Evolutionary conservation across 192 early-diverging fungal genomes (phyloP), one percentile per base, ranked within the genome.

Genomic region (Dispira simplex): DNA sequence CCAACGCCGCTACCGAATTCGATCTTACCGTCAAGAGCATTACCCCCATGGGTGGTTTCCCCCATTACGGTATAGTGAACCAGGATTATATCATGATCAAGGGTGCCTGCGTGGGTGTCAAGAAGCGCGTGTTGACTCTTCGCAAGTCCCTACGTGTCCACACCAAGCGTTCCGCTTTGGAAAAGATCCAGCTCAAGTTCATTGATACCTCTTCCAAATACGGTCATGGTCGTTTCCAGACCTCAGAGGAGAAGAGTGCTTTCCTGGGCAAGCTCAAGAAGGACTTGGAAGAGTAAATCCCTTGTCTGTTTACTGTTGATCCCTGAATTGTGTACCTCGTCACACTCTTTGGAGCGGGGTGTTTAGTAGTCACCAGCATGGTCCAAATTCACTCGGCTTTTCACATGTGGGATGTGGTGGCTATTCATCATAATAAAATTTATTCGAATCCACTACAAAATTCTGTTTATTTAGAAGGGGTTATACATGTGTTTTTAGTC

Each of bases 181-280:
- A 99, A 80, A 89, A 92, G 74, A 88, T 99, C 71, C 72, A 71
- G 66, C 85, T 97, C 79, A 99, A 99, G 92, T 97, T 97, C 77
- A 93, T 99, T 80, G 95, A 97, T 79, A 99, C 97, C 52, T 88
- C 90, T 63, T 96, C 94, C 83, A 99, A 97, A 85, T 93, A 92
- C 77, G 91, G 93, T 67, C 91, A 96, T 81, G 95, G 97, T 83
- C 91, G 97, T 72, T 97, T 97, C 95, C 97, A 99, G 82, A 95
- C 95, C 73, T 78, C 84, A 65, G 86, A 79, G 68, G 97, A 99
- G 86, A 97, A 97, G 86, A 80, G 84, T 71, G 79, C 82, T 43
- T 95, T 93, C 82, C 79, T 89, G 81, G 91, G 93, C 68, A 87
- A 87, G 64, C 86, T 89, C 81, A 92, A 92, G 85, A 87, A 86